These are phyloP conservation scores for Trichoderma asperellum DNA, from an alignment of 2,329 filamentous ascomycete genomes.

Conservation along the genomic window DNA sequence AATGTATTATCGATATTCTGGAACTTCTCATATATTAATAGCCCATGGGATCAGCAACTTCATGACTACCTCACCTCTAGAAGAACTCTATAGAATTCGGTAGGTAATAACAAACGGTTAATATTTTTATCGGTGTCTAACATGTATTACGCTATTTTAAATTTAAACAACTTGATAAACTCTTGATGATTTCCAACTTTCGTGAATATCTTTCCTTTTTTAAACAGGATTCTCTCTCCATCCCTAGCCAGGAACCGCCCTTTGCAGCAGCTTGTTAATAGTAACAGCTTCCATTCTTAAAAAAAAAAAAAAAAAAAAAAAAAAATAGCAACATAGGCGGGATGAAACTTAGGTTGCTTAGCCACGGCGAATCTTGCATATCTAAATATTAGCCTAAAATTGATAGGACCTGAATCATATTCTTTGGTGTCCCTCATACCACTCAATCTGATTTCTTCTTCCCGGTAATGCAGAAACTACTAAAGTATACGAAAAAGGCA, in stretches of 20 bases:
- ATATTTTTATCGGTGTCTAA: background rate
- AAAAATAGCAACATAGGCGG: background rate
- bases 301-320: background rate
- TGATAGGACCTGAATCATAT: background rate
- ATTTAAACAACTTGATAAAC: background rate
- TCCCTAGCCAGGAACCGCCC: background rate
- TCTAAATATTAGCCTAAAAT: background rate
- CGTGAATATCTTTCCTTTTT: background rate
- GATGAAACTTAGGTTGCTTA: background rate
- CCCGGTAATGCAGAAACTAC: background rate
- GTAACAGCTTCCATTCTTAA: background rate
- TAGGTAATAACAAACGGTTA: background rate
- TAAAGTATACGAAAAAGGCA: background rate
- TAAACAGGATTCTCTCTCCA: background rate
- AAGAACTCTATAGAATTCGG: background rate
- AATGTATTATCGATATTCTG: background rate
- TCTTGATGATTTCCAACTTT: background rate
- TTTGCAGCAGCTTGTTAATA: background rate
- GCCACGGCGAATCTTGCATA: background rate
- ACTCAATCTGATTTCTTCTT: background rate
- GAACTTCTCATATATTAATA: background rate
- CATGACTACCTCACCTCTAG: background rate
- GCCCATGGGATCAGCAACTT: background rate
- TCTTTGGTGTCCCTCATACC: background rate
- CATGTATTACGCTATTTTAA: background rate